Conservation (phyloP, 129 eudicot genomes). For the Erigeron canadensis region DNA sequence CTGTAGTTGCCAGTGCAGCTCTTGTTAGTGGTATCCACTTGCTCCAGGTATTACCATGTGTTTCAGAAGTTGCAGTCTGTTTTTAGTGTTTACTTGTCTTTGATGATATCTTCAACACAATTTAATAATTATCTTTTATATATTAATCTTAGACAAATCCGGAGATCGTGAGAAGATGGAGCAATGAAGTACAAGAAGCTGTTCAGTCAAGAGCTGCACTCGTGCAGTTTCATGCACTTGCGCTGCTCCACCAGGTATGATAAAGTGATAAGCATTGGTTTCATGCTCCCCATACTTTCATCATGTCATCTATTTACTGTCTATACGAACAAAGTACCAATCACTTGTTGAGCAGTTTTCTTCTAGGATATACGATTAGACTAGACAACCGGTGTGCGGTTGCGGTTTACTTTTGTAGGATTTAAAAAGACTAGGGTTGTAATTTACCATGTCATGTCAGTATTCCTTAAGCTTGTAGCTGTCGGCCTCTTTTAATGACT, state of each 20-base stretch:
- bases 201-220: constrained; percentile 90
- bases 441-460: neutral
- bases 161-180: constrained; percentile 91
- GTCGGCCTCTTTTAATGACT: neutral
- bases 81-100: neutral
- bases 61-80: constrained; percentile 6
- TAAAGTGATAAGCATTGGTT: constrained; percentile 16
- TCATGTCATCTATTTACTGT: neutral
- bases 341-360: neutral
- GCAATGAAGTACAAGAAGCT: constrained; percentile 96
- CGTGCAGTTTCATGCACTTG: constrained; percentile 94
- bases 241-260: constrained; percentile 81
- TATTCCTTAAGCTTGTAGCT: neutral
- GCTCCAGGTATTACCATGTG: constrained; percentile 64
- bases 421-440: neutral
- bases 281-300: neutral
- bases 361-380: neutral
- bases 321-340: neutral
- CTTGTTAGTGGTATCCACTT: constrained; percentile 93
- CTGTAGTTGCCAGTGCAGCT: constrained; percentile 97
- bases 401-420: neutral
- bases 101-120: neutral
- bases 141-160: constrained; percentile 60
- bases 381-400: neutral
- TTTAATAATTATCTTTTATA: neutral